Evolutionary conservation across 2,329 filamentous ascomycete species (phyloP), one percentile per base, ranked within the genome.

Genomic region (Cytospora paraplurivora): DNA sequence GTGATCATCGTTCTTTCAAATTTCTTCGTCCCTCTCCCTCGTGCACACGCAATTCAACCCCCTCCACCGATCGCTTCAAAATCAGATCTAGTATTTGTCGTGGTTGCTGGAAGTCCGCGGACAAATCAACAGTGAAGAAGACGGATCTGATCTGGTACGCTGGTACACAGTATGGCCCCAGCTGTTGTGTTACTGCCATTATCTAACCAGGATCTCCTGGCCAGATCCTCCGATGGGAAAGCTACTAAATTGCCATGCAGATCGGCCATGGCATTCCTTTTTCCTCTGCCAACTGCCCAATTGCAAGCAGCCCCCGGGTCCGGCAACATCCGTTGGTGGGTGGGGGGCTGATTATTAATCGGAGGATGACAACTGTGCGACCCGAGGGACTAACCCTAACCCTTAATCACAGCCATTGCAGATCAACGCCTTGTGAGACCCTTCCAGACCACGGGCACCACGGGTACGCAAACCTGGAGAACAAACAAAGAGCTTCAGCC

Each of bases 201-300:
- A 4, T 27, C 17, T 49, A 32, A 47, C 50, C 34, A 47, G 32
- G 56, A n/a, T 44, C 4, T 19, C 56, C 41, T 37, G 56, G 41
- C 7, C 2, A 21, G 21, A n/a, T 10, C 8, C 33, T 33, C 10
- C 49, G 47, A 57, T 57, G 44, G 34, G 57, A 17, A 51, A 51
- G 27, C 13, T 11, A 4, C 13, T 17, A 21, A 27, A 59, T 51
- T 59, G n/a, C 57, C 57, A 59, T 59, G 21, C 57, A 11, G 3
- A 17, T 38, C 49, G n/a, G 34, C 10, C 34, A 59, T 59, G 57
- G 57, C 44, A 38, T 51, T 51, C 21, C 27, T 21, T 27, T 21
- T 49, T 19, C 21, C 12, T 34, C 21, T 7, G 11, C 44, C n/a
- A 10, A 15, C 27, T 27, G 17, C 12, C 10, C 37, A 38, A 15